Percentiles rank a stretch among this genome's conserved stretches.
Conservation (phyloP, 108 stramenopile species). For the Mayamaea pseudoterrestris region DNA sequence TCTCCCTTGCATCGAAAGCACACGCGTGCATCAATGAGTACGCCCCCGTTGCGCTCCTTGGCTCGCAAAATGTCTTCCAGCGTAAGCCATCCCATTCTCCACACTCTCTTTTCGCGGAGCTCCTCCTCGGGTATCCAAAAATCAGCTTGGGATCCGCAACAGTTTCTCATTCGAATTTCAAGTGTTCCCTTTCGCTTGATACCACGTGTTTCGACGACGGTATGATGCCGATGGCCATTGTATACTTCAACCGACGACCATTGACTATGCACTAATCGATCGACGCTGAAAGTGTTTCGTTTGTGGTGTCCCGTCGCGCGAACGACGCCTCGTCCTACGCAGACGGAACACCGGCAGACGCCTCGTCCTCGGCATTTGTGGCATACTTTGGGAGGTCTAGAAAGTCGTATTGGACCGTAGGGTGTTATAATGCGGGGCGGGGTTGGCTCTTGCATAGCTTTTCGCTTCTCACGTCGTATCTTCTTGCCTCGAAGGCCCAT, state of each 20-base stretch:
- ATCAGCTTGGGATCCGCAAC: slow-evolving; percentile 1
- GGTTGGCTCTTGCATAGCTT: background rate
- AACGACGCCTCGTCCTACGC: slow-evolving; percentile 1
- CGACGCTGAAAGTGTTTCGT: background rate
- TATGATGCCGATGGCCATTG: slow-evolving; percentile 6
- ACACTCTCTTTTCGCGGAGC: slow-evolving; percentile 1
- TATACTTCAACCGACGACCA: slow-evolving; percentile 7
- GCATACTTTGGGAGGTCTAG: slow-evolving; percentile 1
- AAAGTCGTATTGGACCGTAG: slow-evolving; percentile 4
- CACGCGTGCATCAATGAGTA: slow-evolving; percentile 2
- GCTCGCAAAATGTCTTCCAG: slow-evolving; percentile 6
- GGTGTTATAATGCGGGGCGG: slow-evolving; percentile 2
- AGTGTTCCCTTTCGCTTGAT: background rate
- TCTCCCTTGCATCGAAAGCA: slow-evolving; percentile 11
- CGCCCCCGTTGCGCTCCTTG: slow-evolving; percentile 3
- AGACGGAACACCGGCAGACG: slow-evolving; percentile 1
- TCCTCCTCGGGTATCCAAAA: slow-evolving; percentile 7
- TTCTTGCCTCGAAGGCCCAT: slow-evolving; percentile 6
- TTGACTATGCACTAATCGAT: background rate
- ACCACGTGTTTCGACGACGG: background rate
- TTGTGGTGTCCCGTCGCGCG: slow-evolving; percentile 2
- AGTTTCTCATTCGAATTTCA: slow-evolving; percentile 5
- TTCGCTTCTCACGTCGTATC: slow-evolving; percentile 4
- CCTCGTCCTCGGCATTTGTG: background rate
- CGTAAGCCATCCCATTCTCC: slow-evolving; percentile 8